These are phyloP conservation scores for Cryptococcus hybrid DNA, from an alignment of 1,284 basidiomycete species.

Conservation along the genomic window DNA sequence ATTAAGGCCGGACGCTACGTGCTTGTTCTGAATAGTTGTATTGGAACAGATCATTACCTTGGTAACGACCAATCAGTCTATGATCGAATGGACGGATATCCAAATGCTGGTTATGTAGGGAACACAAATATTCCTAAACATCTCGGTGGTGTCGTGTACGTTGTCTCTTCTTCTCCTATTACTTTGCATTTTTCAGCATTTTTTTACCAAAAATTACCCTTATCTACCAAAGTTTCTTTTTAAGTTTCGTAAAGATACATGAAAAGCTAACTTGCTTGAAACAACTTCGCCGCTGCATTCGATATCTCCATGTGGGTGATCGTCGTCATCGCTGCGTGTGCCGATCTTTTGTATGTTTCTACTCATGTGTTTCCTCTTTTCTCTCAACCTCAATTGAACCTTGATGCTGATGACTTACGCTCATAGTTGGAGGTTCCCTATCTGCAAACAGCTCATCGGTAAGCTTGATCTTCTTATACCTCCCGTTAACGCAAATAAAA, in stretches of 20 bases:
- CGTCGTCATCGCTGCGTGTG: constrained; percentile 19
- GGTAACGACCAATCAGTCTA: constrained; percentile 27
- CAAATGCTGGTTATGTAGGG: constrained; percentile 28
- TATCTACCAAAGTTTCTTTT: no score
- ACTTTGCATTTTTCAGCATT: neutral
- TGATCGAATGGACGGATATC: constrained; percentile 18
- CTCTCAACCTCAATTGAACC: neutral
- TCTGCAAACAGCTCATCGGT: constrained; percentile 14
- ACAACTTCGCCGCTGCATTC: constrained; percentile 29
- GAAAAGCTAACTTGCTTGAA: neutral
- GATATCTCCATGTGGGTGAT: constrained; percentile 29
- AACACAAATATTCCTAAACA: constrained; percentile 41
- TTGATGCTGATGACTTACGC: neutral
- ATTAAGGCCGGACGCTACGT: neutral
- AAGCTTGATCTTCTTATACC: neutral
- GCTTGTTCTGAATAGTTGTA: neutral
- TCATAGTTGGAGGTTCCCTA: constrained; percentile 12
- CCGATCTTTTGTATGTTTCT: constrained; percentile 29
- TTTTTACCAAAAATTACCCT: neutral
- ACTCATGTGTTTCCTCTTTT: neutral
- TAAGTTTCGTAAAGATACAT: no score
- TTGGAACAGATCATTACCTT: constrained; percentile 23
- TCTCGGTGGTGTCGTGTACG: constrained; percentile 34
- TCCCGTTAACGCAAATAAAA: neutral
- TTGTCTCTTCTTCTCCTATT: neutral